Base-by-base conservation (phyloP, 805 yeast genomes). In the Candida anglica region DNA sequence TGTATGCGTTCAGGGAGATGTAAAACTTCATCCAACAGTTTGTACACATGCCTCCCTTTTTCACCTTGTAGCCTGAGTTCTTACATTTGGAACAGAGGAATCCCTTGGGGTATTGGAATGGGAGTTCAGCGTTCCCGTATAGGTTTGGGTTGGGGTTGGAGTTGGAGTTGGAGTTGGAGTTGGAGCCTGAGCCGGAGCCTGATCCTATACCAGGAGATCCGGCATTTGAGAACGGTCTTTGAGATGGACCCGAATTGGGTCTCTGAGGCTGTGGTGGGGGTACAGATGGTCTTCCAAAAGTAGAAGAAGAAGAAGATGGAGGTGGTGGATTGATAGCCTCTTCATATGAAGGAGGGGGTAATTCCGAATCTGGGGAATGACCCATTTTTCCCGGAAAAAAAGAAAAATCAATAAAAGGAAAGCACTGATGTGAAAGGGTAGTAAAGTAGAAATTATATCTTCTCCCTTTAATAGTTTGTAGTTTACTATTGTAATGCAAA, bases 331-430 rank as follows among this genome's bases (percentile, higher is more conserved):
- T 43, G n/a, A 67, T 31, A 1, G 69, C 75, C 26, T 73, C 77
- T 6, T 64, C 63, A 40, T 74, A 74, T 7, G 71, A 55, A 6
- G 80, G 80, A 3, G 75, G 71, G 2, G 62, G 58, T 16, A 27
- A 9, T 8, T 31, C 31, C 23, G 23, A 9, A 11, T 11, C 23
- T 11, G 11, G 9, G 23, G 23, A 21, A n/a, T n/a, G n/a, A n/a
- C n/a, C n/a, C n/a, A n/a, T n/a, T n/a, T n/a, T n/a, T n/a, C n/a
- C n/a, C n/a, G n/a, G n/a, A n/a, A n/a, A n/a, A n/a, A n/a, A n/a
- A n/a, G n/a, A n/a, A n/a, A n/a, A n/a, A n/a, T n/a, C n/a, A n/a
- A n/a, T n/a, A n/a, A n/a, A n/a, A n/a, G n/a, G n/a, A n/a, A n/a
- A n/a, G n/a, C n/a, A n/a, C n/a, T n/a, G n/a, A n/a, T n/a, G n/a